A percentile compares a stretch with the other conserved stretches of the same genome.
phyloP scores from a whole-genome alignment of 2,329 filamentous ascomycete genomes.

The Hypoxylon rubiginosum region DNA sequence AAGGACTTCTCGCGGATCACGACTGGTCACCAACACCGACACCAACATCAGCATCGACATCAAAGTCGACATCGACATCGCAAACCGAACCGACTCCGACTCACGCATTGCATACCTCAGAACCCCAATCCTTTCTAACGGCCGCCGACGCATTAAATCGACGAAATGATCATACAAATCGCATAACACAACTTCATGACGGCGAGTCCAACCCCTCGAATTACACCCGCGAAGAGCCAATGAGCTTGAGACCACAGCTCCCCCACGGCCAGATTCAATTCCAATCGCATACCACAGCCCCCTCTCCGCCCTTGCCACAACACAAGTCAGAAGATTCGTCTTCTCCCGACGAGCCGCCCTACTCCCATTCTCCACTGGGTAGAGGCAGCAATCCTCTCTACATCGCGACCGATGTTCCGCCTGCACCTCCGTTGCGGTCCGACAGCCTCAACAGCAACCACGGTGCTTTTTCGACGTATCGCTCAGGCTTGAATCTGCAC shows the following conservation, averaged over 20 bases:
- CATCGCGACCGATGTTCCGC: conserved; percentile 56
- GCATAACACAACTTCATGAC: conserved; percentile 38
- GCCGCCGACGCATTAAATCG: conserved; percentile 48
- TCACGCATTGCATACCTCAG: conserved; percentile 33
- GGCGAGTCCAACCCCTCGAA: conserved; percentile 29
- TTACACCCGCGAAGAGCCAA: conserved; percentile 36
- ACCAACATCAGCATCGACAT: too few relatives aligned
- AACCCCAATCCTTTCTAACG: conserved; percentile 40
- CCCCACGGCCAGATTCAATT: conserved; percentile 52
- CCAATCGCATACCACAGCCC: conserved; percentile 56
- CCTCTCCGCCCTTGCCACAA: conserved; percentile 52
- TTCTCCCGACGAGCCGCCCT: conserved; percentile 35
- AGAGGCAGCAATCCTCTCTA: conserved; percentile 50
- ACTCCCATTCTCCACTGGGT: conserved; percentile 39
- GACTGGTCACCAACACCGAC: conserved; percentile 34
- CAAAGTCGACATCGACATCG: too few relatives aligned
- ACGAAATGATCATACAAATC: conserved; percentile 46
- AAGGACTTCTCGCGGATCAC: conserved; percentile 45
- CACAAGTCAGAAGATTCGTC: conserved; percentile 35
- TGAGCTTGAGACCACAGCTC: conserved; percentile 37
- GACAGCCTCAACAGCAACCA: conserved; percentile 56
- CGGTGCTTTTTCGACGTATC: conserved; percentile 50
- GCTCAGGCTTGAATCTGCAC: conserved; percentile 51
- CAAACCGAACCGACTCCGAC: conserved; percentile 30
- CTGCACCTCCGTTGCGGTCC: conserved; percentile 45